Conservation (phyloP, 768 basidiomycete genomes). For the Pisolithus microcarpus region DNA sequence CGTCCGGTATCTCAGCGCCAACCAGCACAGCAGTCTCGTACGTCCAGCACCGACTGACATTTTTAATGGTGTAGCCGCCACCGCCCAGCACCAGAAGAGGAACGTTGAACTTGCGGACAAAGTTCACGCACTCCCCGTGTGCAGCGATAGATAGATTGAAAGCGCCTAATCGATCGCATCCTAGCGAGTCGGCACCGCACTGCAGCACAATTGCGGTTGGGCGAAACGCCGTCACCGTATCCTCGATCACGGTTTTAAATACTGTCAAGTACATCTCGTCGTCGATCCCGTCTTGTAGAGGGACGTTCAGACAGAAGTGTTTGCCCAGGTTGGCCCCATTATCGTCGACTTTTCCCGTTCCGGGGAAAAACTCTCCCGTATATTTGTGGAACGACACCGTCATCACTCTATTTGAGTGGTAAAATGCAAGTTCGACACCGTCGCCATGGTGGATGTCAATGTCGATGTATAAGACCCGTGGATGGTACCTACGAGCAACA, state of each 20-base stretch:
- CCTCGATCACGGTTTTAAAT: constrained; percentile 95
- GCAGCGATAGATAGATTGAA: constrained; percentile 98
- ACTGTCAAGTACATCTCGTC: constrained; percentile 94
- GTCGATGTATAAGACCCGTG: constrained; percentile 95
- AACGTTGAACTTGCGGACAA: constrained; percentile 86
- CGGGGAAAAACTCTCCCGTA: constrained; percentile 96
- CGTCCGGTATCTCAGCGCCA: constrained; percentile 74
- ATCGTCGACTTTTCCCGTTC: constrained; percentile 93
- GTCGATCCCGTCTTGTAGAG: constrained; percentile 91
- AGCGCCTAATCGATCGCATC: constrained; percentile 91
- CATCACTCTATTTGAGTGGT: too few species aligned
- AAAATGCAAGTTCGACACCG: constrained; percentile 93
- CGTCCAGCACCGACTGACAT: constrained; percentile 97
- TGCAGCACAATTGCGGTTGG: constrained; percentile 90
- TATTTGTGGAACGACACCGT: constrained; percentile 79
- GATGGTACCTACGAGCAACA: constrained; percentile 67
- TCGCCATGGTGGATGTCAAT: constrained; percentile 99
- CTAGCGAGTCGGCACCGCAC: constrained; percentile 94
- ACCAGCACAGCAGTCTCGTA: constrained; percentile 95
- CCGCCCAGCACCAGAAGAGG: constrained; percentile 90
- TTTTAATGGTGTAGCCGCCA: constrained; percentile 96
- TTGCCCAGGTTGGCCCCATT: constrained; percentile 84
- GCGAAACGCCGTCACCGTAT: constrained; percentile 81
- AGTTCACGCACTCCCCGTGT: constrained; percentile 97
- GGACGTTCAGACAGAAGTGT: constrained; percentile 93